phyloP scores from a whole-genome alignment of 495 filamentous ascomycete genomes.

The Pyronema omphalodes region DNA sequence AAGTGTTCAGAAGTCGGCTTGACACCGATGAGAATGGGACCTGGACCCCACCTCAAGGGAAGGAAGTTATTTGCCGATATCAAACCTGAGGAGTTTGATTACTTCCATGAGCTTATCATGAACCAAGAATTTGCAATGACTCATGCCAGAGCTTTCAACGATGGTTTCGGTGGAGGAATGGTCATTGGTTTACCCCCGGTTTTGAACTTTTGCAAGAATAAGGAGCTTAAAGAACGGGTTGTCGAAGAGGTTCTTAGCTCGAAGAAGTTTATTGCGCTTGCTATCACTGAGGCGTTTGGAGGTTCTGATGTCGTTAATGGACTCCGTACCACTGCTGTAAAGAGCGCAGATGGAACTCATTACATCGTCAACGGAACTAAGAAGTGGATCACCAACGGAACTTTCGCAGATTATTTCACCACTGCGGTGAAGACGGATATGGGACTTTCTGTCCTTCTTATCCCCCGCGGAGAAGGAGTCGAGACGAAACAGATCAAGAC shows the following conservation, averaged over 20 bases:
- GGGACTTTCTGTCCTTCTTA: slow-evolving; percentile 60
- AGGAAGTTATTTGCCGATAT: slow-evolving; percentile 48
- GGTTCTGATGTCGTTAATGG: slow-evolving; percentile 65
- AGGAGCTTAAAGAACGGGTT: slow-evolving; percentile 43
- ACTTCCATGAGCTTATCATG: slow-evolving; percentile 67
- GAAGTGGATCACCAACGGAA: slow-evolving; percentile 87
- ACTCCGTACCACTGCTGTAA: slow-evolving; percentile 51
- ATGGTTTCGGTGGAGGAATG: slow-evolving; percentile 52
- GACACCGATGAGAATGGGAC: slow-evolving; percentile 66
- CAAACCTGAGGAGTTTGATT: slow-evolving; percentile 67
- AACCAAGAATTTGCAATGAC: slow-evolving; percentile 48
- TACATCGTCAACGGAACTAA: slow-evolving; percentile 60
- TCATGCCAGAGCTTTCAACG: slow-evolving; percentile 48
- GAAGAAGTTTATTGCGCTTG: slow-evolving; percentile 73
- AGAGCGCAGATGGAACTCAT: slow-evolving; percentile 41
- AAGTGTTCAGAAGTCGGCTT: slow-evolving; percentile 47
- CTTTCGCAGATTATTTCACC: slow-evolving; percentile 70
- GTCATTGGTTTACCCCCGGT: slow-evolving; percentile 66
- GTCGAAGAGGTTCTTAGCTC: slow-evolving; percentile 56
- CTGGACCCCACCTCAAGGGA: slow-evolving; percentile 64
- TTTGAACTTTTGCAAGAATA: slow-evolving; percentile 56
- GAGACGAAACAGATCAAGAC: slow-evolving; percentile 55
- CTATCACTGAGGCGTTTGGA: slow-evolving; percentile 79
- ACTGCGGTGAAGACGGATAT: slow-evolving; percentile 66
- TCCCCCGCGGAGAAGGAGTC: slow-evolving; percentile 47